A percentile compares a stretch with the other conserved stretches of the same genome.
phyloP scores from a whole-genome alignment of 129 eudicot genomes.

The Flaveria sonorensis region DNA sequence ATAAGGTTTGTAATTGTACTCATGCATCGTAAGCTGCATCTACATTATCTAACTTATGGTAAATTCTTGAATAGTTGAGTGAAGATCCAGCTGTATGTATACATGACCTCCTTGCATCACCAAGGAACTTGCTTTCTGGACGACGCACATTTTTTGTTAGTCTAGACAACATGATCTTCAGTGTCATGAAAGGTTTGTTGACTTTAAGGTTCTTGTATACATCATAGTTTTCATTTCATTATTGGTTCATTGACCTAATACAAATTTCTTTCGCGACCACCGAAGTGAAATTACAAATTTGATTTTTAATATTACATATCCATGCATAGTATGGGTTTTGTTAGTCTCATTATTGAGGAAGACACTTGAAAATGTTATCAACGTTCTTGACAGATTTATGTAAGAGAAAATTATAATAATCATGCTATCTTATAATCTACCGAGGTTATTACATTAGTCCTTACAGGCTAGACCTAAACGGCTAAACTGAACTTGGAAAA shows the following conservation, averaged over 20 bases:
- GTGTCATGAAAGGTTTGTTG: slow-evolving; percentile 71
- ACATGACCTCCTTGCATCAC: slow-evolving; percentile 64
- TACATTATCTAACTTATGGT: not conserved
- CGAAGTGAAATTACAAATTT: not conserved
- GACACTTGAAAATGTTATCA: not conserved
- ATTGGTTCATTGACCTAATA: not conserved
- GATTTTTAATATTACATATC: not conserved
- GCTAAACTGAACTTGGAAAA: not conserved
- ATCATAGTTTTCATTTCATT: slow-evolving; percentile 9
- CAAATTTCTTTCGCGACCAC: not conserved
- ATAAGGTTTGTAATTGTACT: not conserved
- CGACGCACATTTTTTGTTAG: slow-evolving; percentile 65
- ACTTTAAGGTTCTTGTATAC: slow-evolving; percentile 4
- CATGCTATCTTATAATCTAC: not conserved
- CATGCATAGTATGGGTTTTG: not conserved
- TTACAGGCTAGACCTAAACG: not conserved
- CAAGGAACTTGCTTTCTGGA: slow-evolving; percentile 75
- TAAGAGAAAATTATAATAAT: not conserved
- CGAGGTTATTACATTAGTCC: not conserved
- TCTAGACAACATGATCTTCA: slow-evolving; percentile 58
- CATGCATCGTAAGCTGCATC: not conserved
- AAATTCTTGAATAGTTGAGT: slow-evolving; percentile 52
- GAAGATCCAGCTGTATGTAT: slow-evolving; percentile 66
- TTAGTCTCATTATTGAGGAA: not conserved
- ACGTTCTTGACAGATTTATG: not conserved